These are phyloP conservation scores for Brasilioporus rufonigricans DNA, from an alignment of 768 basidiomycete genomes.

Conservation along the genomic window DNA sequence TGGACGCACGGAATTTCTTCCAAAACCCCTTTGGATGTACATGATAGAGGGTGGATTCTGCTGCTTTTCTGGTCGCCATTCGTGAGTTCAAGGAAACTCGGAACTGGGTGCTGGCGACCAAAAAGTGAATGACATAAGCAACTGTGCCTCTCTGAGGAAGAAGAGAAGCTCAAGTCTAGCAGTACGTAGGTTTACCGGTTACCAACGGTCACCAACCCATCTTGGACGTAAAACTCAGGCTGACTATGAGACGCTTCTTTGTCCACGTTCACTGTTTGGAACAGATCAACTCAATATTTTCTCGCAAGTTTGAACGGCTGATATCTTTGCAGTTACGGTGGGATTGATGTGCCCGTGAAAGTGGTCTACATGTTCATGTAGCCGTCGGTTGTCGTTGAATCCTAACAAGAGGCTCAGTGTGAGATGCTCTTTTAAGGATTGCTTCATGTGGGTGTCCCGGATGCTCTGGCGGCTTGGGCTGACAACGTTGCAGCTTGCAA, in stretches of 20 bases:
- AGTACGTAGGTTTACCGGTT: not conserved
- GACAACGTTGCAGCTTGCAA: slow-evolving; percentile 1
- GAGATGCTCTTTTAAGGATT: not conserved
- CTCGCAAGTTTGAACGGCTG: not conserved
- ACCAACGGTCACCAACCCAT: too few relatives aligned
- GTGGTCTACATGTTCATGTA: too few relatives aligned
- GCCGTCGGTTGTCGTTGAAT: not conserved
- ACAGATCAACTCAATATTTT: not conserved
- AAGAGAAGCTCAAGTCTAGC: too few relatives aligned
- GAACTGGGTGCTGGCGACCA: not conserved
- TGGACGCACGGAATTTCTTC: slow-evolving; percentile 87
- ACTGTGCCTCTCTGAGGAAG: too few relatives aligned
- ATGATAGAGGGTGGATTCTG: slow-evolving; percentile 90
- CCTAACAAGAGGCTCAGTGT: not conserved
- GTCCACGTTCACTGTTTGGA: not conserved
- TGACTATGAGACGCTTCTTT: not conserved
- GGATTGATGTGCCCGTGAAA: not conserved
- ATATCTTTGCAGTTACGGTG: slow-evolving; percentile 3
- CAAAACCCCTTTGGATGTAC: slow-evolving; percentile 88
- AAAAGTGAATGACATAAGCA: slow-evolving; percentile 17
- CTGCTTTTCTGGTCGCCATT: slow-evolving; percentile 77
- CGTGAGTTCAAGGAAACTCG: slow-evolving; percentile 17
- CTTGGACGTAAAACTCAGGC: too few relatives aligned
- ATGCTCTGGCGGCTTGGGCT: not conserved
- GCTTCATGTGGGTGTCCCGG: not conserved